These are phyloP conservation scores for Poa pratensis DNA, from an alignment of 176 grass and related monocot genomes.

Conservation along the genomic window DNA sequence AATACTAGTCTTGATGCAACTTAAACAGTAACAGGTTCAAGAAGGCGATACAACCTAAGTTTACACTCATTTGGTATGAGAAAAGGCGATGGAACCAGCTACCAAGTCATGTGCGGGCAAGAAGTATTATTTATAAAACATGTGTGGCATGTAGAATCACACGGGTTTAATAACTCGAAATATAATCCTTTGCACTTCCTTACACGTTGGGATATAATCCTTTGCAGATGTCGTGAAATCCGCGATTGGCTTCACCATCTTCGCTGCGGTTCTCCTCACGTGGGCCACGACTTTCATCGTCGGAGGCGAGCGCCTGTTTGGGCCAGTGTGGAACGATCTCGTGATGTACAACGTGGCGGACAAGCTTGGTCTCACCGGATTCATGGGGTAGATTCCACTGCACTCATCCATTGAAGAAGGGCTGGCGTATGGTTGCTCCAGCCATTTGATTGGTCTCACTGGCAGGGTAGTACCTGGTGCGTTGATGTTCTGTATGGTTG, in stretches of 20 bases:
- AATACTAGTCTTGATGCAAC: too few species aligned
- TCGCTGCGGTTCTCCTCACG: conserved; percentile 63
- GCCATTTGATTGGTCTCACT: neutral
- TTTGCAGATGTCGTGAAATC: conserved; percentile 85
- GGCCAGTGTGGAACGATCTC: conserved; percentile 79
- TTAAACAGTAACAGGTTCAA: too few species aligned
- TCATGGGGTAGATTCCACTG: conserved; percentile 52
- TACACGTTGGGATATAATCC: neutral
- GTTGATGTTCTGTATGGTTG: neutral
- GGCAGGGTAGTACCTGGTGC: neutral
- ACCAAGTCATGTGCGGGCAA: too few species aligned
- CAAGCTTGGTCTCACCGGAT: conserved; percentile 69
- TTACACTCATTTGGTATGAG: too few species aligned
- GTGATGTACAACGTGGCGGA: conserved; percentile 94
- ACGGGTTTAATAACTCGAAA: too few species aligned
- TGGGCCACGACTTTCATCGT: conserved; percentile 81
- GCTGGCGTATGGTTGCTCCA: neutral
- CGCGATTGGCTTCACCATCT: conserved; percentile 63
- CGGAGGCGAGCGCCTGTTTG: conserved; percentile 76
- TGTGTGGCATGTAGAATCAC: too few species aligned
- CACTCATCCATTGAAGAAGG: neutral
- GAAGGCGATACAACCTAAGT: too few species aligned
- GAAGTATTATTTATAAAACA: too few species aligned
- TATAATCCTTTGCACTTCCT: conserved; percentile 7
- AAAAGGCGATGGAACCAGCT: too few species aligned